Evolutionary conservation across 176 grass and related monocot species (phyloP).

Genomic region (Luzula sylvatica): DNA sequence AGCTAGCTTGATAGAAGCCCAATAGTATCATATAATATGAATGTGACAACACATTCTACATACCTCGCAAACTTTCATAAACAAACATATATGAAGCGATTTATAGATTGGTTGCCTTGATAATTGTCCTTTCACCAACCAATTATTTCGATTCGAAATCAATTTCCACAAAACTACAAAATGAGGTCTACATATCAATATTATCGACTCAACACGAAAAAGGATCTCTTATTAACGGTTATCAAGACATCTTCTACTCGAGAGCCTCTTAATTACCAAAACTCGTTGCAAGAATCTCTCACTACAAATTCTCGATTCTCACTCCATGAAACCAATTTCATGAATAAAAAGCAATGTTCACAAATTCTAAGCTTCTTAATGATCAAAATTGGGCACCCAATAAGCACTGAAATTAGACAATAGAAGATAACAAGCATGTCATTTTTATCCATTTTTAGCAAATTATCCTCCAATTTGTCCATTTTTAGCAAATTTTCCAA

Average conservation of each 20-base stretch:
- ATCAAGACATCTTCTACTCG: neutral
- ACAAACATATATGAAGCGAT: neutral
- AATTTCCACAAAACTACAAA: neutral
- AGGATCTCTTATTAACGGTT: neutral
- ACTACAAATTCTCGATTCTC: constrained; percentile 52
- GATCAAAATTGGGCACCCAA: constrained; percentile 40
- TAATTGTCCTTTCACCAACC: neutral
- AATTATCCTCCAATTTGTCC: constrained; percentile 39
- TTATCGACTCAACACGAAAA: neutral
- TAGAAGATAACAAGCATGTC: constrained; percentile 59
- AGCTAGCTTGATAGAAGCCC: constrained; percentile 9
- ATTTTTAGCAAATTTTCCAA: constrained; percentile 40
- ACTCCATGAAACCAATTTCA: constrained; percentile 60
- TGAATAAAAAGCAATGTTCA: constrained; percentile 66
- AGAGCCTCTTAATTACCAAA: too few relatives aligned
- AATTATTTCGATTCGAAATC: neutral
- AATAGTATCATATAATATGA: neutral
- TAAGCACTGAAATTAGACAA: constrained; percentile 28
- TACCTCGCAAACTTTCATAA: neutral
- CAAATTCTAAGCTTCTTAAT: constrained; percentile 70
- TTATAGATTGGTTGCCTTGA: neutral
- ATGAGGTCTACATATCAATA: neutral
- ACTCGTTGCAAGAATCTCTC: constrained; percentile 83
- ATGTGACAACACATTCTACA: constrained; percentile 10
- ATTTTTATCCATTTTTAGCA: constrained; percentile 47